Evolutionary conservation across 495 filamentous ascomycete species (phyloP).

Genomic region (Filosporella fistucella): DNA sequence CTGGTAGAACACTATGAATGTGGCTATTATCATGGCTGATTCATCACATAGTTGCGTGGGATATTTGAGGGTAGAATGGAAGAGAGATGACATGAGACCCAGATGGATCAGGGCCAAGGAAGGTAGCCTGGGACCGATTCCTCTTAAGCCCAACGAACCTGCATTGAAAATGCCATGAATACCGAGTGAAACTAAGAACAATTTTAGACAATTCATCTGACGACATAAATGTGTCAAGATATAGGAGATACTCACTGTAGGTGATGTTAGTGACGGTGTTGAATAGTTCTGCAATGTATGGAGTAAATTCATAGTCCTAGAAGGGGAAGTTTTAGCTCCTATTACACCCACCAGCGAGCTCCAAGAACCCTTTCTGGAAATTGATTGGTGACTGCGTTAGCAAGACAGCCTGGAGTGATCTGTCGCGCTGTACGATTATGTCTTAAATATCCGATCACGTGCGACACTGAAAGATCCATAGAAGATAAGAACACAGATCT

Average conservation of each 20-base stretch:
- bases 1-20: slow-evolving; percentile 7
- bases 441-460: too few relatives aligned
- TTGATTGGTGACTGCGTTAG: too few relatives aligned
- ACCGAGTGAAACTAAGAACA: slow-evolving; percentile 1
- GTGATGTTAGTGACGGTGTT: slow-evolving; percentile 6
- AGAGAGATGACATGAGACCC: slow-evolving; percentile 1
- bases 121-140: neutral
- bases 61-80: slow-evolving; percentile 9
- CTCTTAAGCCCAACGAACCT: neutral
- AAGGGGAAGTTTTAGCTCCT: too few relatives aligned
- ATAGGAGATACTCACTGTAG: slow-evolving; percentile 1
- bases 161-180: slow-evolving; percentile 1
- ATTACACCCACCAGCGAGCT: too few relatives aligned
- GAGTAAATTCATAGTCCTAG: slow-evolving; percentile 9
- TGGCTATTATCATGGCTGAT: slow-evolving; percentile 9
- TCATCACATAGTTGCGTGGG: slow-evolving; percentile 8
- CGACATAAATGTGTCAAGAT: neutral
- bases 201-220: neutral
- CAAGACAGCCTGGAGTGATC: too few relatives aligned
- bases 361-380: too few relatives aligned
- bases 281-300: slow-evolving; percentile 5
- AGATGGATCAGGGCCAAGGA: slow-evolving; percentile 6
- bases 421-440: too few relatives aligned
- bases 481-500: too few relatives aligned
- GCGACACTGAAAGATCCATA: too few relatives aligned